These are phyloP conservation scores for Laguncularia racemosa DNA, from an alignment of 345 rosid genomes.

Conservation along the genomic window DNA sequence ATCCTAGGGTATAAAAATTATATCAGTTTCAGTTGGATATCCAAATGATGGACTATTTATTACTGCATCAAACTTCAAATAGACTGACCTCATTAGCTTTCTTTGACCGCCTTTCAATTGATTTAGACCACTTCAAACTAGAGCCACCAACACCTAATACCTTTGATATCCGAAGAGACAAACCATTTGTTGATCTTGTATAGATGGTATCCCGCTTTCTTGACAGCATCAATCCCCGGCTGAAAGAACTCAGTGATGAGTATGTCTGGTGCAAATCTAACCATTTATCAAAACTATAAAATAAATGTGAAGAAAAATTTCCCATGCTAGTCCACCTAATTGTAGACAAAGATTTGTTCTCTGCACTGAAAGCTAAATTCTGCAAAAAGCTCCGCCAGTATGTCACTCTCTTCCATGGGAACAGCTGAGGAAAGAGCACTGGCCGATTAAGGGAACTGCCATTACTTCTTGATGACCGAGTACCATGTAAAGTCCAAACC, in stretches of 20 bases:
- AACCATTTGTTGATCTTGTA: conserved; percentile 78
- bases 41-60: background rate
- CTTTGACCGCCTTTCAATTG: conserved; percentile 73
- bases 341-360: conserved; percentile 39
- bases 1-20: conserved; percentile 42
- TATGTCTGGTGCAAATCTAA: conserved; percentile 15
- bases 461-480: conserved; percentile 27
- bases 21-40: background rate
- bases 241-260: conserved; percentile 23
- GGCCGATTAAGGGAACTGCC: conserved; percentile 26
- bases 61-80: background rate
- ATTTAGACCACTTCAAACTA: conserved; percentile 93
- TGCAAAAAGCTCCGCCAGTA: conserved; percentile 47
- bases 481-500: conserved; percentile 67
- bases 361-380: conserved; percentile 28
- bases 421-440: conserved; percentile 57
- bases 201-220: conserved; percentile 78
- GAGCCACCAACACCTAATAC: conserved; percentile 84
- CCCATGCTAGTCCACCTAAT: conserved; percentile 41
- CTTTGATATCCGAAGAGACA: conserved; percentile 81
- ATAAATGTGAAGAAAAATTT: conserved; percentile 18
- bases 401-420: conserved; percentile 87
- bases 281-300: conserved; percentile 8
- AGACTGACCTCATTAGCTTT: conserved; percentile 78
- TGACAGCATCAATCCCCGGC: conserved; percentile 52